These are phyloP conservation scores for Pichia heedii DNA, from an alignment of 805 yeast species.

Conservation along the genomic window DNA sequence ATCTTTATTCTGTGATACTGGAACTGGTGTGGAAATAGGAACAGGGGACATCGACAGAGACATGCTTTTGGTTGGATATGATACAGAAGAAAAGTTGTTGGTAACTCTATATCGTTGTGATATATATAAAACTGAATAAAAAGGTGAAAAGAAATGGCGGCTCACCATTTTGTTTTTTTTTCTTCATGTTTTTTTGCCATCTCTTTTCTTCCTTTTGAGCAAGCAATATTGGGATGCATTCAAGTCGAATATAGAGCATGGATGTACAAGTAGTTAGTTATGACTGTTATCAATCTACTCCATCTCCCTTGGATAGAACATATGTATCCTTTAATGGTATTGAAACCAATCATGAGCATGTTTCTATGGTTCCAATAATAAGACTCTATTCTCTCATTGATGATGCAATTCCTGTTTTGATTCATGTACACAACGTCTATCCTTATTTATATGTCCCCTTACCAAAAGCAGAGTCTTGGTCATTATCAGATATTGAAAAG, in stretches of 20 bases:
- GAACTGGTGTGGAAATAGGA: too few species aligned
- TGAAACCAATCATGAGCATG: constrained; percentile 9
- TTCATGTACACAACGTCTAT: constrained; percentile 76
- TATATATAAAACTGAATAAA: too few species aligned
- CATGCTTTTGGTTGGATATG: neutral
- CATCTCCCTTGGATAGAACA: constrained; percentile 44
- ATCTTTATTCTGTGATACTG: neutral
- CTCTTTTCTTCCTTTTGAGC: too few species aligned
- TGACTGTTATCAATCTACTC: constrained; percentile 18
- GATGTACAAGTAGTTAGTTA: constrained; percentile 1
- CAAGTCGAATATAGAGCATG: too few species aligned
- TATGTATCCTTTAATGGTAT: constrained; percentile 25
- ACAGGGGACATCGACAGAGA: neutral
- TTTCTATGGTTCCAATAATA: constrained; percentile 58
- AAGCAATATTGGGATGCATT: too few species aligned
- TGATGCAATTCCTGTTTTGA: constrained; percentile 47
- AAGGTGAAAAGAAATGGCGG: too few species aligned
- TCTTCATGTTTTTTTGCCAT: too few species aligned
- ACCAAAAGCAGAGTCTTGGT: constrained; percentile 28
- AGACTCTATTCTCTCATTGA: constrained; percentile 67
- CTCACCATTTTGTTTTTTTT: too few species aligned
- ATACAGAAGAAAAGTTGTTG: neutral
- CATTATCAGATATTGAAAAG: constrained; percentile 27
- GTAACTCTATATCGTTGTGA: too few species aligned
- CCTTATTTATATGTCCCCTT: constrained; percentile 75